A percentile compares a stretch with the other conserved stretches of the same genome.
Conservation (phyloP, 345 rosid genomes). For the Populus ilicifolia region DNA sequence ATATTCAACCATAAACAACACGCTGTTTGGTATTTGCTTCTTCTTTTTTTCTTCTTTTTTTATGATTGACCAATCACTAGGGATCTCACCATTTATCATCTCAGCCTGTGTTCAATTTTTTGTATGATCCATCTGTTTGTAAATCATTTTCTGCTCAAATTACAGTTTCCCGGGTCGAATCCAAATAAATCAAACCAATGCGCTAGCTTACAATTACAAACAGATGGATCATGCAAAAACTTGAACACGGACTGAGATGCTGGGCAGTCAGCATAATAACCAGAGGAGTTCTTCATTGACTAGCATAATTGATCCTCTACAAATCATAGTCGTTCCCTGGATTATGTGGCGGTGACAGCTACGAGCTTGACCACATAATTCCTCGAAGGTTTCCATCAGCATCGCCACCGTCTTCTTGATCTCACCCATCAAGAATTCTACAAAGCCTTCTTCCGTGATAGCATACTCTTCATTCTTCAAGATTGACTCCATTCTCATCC, state of each 20-base stretch:
- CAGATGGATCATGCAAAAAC: no score
- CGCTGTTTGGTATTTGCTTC: no score
- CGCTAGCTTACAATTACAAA: no score
- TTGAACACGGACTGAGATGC: neutral
- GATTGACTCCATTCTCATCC: conserved; percentile 41
- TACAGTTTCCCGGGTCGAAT: neutral
- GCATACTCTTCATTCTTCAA: conserved; percentile 53
- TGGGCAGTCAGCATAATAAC: neutral
- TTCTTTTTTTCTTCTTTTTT: no score
- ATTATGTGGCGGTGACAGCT: conserved; percentile 67
- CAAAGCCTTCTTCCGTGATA: conserved; percentile 40
- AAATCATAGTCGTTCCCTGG: conserved; percentile 68
- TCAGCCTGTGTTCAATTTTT: no score
- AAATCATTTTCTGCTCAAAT: no score
- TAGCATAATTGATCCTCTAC: conserved; percentile 15
- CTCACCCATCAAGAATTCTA: conserved; percentile 68
- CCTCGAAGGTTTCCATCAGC: conserved; percentile 55
- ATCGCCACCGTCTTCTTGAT: conserved; percentile 65
- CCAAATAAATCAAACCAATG: neutral
- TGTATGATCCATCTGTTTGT: no score
- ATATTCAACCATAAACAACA: no score
- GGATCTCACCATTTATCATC: no score
- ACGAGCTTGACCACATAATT: conserved; percentile 51
- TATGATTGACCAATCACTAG: no score
- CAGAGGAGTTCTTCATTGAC: neutral